These are phyloP conservation scores for Venturia pyrina DNA, from an alignment of 2,329 filamentous ascomycete species.

Conservation along the genomic window DNA sequence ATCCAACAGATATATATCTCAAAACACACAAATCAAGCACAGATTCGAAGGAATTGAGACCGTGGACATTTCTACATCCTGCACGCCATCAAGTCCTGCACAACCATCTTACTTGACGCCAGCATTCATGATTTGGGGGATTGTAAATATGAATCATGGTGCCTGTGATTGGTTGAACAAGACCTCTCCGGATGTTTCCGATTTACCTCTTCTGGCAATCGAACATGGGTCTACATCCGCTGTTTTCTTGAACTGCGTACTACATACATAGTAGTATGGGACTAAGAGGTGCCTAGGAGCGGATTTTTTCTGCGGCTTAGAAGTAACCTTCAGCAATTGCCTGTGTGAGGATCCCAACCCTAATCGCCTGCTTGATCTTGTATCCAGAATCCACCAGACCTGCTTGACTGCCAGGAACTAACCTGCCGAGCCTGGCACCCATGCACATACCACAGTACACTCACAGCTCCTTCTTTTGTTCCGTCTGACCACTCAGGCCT, in stretches of 20 bases:
- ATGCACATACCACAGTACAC: background rate
- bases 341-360: background rate
- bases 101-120: background rate
- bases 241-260: background rate
- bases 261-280: no score
- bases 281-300: no score
- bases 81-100: background rate
- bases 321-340: background rate
- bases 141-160: background rate
- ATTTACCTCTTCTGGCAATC: background rate
- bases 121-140: background rate
- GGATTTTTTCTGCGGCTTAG: background rate
- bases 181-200: background rate
- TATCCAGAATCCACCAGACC: background rate
- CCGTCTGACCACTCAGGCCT: background rate
- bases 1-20: background rate
- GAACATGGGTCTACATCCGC: background rate
- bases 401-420: background rate
- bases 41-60: background rate
- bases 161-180: background rate
- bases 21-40: no score
- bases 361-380: background rate
- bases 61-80: background rate
- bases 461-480: constrained; percentile 4
- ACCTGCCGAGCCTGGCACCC: background rate